Conservation (phyloP, 345 rosid genomes). For the Microthlaspi erraticum region DNA sequence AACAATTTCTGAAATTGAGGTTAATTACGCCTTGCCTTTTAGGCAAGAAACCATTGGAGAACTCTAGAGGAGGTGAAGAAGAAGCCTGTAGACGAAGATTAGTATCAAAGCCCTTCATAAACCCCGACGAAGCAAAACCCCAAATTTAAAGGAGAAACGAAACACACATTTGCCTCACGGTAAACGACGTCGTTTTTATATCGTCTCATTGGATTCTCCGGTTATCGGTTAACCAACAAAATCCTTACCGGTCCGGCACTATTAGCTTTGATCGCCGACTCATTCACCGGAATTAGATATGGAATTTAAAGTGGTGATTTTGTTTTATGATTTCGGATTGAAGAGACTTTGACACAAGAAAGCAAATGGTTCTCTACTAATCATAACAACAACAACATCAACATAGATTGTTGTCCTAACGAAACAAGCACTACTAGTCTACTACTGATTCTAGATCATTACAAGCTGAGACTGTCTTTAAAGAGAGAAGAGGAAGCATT, state of each 20-base stretch:
- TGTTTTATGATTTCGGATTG: background rate
- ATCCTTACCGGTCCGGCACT: background rate
- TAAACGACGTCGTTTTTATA: background rate
- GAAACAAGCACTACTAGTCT: slow-evolving; percentile 25
- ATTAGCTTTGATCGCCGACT: background rate
- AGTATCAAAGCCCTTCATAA: slow-evolving; percentile 60
- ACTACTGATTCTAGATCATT: slow-evolving; percentile 26
- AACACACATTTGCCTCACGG: background rate
- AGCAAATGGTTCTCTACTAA: slow-evolving; percentile 20
- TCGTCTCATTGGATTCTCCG: background rate
- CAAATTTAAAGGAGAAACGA: slow-evolving; percentile 16
- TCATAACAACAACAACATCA: slow-evolving; percentile 8
- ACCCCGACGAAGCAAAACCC: slow-evolving; percentile 49
- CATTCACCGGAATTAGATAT: background rate
- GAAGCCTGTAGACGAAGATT: slow-evolving; percentile 37
- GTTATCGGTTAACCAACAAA: background rate
- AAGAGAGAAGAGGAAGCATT: slow-evolving; percentile 14
- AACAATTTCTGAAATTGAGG: slow-evolving; percentile 19
- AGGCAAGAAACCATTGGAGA: slow-evolving; percentile 41
- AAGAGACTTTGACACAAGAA: background rate
- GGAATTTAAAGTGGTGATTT: background rate
- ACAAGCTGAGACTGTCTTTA: slow-evolving; percentile 16
- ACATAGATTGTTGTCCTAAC: slow-evolving; percentile 16
- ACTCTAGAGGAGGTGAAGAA: slow-evolving; percentile 27
- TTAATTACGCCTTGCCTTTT: slow-evolving; percentile 23